phyloP scores from a whole-genome alignment of 192 early-diverging fungal genomes.

The Phlyctochytrium planicorne region DNA sequence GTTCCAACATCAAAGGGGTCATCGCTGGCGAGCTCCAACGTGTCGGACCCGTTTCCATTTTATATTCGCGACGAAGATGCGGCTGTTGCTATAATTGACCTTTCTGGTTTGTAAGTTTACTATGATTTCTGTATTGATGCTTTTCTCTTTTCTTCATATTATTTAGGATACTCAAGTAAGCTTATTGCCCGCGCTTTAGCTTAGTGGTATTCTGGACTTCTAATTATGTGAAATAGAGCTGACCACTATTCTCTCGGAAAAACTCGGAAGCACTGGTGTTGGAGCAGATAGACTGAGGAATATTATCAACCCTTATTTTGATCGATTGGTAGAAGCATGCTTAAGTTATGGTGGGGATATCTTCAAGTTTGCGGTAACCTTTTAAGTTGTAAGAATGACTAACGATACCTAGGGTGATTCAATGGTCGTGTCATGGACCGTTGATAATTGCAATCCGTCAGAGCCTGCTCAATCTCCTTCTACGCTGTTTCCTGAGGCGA shows the following conservation, averaged over 20 bases:
- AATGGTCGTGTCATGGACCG: constrained; percentile 6
- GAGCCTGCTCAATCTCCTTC: no score
- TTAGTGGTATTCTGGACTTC: neutral
- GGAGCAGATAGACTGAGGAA: neutral
- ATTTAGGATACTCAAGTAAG: constrained; percentile 10
- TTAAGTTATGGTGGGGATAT: constrained; percentile 4
- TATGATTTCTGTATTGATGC: no score
- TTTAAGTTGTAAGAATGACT: neutral
- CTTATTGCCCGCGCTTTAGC: neutral
- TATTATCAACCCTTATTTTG: constrained; percentile 11
- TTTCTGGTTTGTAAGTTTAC: no score
- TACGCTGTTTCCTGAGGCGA: no score
- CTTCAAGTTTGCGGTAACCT: constrained; percentile 11
- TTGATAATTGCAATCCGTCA: constrained; percentile 1
- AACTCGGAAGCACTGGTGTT: neutral
- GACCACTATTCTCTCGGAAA: neutral
- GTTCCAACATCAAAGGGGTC: no score
- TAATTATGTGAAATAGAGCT: constrained; percentile 1
- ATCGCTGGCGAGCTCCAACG: no score
- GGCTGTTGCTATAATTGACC: constrained; percentile 8
- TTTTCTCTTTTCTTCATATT: no score
- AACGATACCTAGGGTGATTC: constrained; percentile 3
- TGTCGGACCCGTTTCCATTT: constrained; percentile 1
- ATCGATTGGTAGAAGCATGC: neutral
- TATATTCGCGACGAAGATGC: constrained; percentile 1